Evolutionary conservation across 495 filamentous ascomycete species (phyloP).

Genomic region (Chaetomium fimeti): DNA sequence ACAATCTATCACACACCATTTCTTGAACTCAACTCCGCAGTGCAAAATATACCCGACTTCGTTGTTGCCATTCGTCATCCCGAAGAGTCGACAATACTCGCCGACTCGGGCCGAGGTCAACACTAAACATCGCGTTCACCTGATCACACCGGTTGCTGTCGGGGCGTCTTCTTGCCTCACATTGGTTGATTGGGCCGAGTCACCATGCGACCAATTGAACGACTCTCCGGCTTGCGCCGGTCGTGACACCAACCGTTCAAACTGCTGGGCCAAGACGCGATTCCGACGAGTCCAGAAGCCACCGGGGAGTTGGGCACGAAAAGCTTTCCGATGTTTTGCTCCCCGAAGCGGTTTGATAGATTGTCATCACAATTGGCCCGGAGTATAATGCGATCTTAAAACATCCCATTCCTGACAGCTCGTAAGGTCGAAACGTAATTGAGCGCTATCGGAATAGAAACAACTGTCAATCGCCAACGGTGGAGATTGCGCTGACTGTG

Average conservation of each 20-base stretch:
- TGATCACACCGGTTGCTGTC: neutral
- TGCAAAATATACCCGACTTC: too few species aligned
- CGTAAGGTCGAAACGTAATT: conserved; percentile 6
- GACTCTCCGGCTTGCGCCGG: conserved; percentile 17
- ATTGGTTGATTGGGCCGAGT: neutral
- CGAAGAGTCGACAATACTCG: neutral
- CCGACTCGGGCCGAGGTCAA: conserved; percentile 20
- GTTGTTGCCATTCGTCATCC: neutral
- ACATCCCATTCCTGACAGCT: neutral
- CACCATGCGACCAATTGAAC: conserved; percentile 1
- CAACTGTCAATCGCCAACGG: neutral
- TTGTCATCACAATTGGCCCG: neutral
- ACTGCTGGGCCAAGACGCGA: neutral
- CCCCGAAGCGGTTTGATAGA: neutral
- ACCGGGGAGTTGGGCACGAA: too few species aligned
- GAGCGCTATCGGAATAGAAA: neutral
- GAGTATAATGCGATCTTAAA: neutral
- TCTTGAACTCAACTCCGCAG: too few species aligned
- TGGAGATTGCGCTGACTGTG: neutral
- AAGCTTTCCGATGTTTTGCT: neutral
- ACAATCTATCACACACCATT: too few species aligned
- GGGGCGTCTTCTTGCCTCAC: neutral
- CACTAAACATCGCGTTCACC: neutral
- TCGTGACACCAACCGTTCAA: neutral
- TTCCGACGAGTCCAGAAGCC: conserved; percentile 2